Conservation (phyloP, 768 basidiomycete species). For the Daedaleopsis sinensis region DNA sequence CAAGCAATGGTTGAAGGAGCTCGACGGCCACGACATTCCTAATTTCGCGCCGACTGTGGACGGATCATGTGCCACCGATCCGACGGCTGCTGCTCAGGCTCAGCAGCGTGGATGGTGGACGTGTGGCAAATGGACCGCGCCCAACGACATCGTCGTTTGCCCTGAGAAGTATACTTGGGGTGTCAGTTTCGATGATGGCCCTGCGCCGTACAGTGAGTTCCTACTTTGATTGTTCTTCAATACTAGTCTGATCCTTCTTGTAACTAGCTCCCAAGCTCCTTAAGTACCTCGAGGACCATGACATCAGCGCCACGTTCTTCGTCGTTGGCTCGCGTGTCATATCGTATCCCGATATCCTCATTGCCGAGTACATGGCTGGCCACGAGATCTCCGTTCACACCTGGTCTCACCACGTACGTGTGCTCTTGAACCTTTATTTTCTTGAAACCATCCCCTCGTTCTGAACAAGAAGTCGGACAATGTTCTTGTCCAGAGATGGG, state of each 20-base stretch:
- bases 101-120: constrained; percentile 88
- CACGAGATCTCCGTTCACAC: constrained; percentile 88
- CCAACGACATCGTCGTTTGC: constrained; percentile 65
- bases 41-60: constrained; percentile 61
- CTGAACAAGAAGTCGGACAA: no score
- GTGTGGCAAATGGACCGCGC: constrained; percentile 71
- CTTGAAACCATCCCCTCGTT: no score
- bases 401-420: constrained; percentile 81
- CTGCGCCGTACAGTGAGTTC: constrained; percentile 74
- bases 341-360: constrained; percentile 71
- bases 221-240: not conserved
- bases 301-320: constrained; percentile 87
- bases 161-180: constrained; percentile 77
- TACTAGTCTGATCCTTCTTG: not conserved
- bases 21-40: constrained; percentile 73
- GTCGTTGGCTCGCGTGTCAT: constrained; percentile 85
- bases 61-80: constrained; percentile 69
- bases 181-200: constrained; percentile 88
- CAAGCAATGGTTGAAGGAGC: constrained; percentile 73
- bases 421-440: no score
- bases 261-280: constrained; percentile 57
- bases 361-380: constrained; percentile 79
- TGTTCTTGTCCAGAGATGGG: no score
- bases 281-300: constrained; percentile 64
- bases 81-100: constrained; percentile 56